A percentile compares a stretch with the other conserved stretches of the same genome.
phyloP scores from a whole-genome alignment of 768 basidiomycete species.

The Agaricus subrufescens region DNA sequence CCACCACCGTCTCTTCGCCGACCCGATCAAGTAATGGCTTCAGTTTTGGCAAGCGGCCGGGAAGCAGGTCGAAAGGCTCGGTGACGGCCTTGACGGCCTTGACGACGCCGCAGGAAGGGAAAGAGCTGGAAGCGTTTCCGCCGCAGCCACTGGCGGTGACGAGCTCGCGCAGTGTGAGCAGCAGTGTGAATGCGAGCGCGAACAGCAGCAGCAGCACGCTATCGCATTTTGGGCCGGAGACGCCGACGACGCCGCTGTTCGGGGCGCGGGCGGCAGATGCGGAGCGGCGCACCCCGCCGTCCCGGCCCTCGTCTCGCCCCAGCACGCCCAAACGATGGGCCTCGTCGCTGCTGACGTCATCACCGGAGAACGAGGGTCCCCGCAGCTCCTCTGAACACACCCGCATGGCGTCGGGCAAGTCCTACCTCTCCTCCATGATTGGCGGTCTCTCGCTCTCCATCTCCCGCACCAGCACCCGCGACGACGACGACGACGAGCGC shows the following conservation, averaged over 20 bases:
- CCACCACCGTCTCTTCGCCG: background rate
- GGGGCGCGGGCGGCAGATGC: background rate
- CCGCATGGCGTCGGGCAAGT: constrained; percentile 38
- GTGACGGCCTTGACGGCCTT: constrained; percentile 16
- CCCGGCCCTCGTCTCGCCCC: constrained; percentile 24
- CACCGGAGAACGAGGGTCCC: constrained; percentile 25
- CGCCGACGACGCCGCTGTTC: too few relatives aligned
- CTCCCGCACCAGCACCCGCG: constrained; percentile 44
- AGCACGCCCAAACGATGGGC: constrained; percentile 30
- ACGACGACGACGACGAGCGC: constrained; percentile 6
- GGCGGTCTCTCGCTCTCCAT: constrained; percentile 63
- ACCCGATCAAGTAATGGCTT: constrained; percentile 1
- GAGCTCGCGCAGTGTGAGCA: background rate
- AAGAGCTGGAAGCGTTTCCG: constrained; percentile 17
- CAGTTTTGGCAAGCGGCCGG: constrained; percentile 11
- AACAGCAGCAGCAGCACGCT: background rate
- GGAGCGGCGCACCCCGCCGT: constrained; percentile 9
- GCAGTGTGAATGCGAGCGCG: background rate
- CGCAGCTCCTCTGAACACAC: constrained; percentile 36
- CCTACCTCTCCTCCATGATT: constrained; percentile 69
- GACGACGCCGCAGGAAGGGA: constrained; percentile 24
- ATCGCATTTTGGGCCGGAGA: too few relatives aligned
- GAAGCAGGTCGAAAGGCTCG: constrained; percentile 1
- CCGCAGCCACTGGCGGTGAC: background rate
- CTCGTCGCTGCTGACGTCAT: constrained; percentile 26